Evolutionary conservation across 768 basidiomycete species (phyloP).

Genomic region (Gloeopeniophorella convolvens): DNA sequence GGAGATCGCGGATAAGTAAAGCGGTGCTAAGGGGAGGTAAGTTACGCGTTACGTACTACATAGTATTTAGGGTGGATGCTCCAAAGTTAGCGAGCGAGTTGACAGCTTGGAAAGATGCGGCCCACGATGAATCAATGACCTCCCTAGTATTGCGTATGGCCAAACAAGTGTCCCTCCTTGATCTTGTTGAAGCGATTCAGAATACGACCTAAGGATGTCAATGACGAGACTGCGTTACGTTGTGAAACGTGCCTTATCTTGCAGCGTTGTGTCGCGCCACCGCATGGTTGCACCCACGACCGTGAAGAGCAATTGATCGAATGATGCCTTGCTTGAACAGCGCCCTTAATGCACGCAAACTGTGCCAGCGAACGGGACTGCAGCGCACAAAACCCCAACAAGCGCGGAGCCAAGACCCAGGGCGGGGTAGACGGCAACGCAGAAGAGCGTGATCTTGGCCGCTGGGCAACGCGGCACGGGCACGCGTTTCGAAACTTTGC

Average conservation of each 20-base stretch:
- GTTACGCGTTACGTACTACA: slow-evolving; percentile 64
- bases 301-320: slow-evolving; percentile 53
- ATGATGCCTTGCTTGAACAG: slow-evolving; percentile 43
- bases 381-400: slow-evolving; percentile 38
- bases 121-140: slow-evolving; percentile 75
- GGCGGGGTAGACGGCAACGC: slow-evolving; percentile 57
- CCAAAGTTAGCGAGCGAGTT: slow-evolving; percentile 72
- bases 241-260: slow-evolving; percentile 37
- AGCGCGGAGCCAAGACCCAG: slow-evolving; percentile 50
- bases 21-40: slow-evolving; percentile 24
- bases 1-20: slow-evolving; percentile 60
- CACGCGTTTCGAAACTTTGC: slow-evolving; percentile 13
- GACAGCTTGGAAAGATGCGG: slow-evolving; percentile 63
- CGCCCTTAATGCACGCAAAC: slow-evolving; percentile 31
- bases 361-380: slow-evolving; percentile 57
- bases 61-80: slow-evolving; percentile 67
- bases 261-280: slow-evolving; percentile 79
- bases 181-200: slow-evolving; percentile 80
- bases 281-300: slow-evolving; percentile 82
- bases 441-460: slow-evolving; percentile 64
- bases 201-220: slow-evolving; percentile 61
- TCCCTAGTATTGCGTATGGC: slow-evolving; percentile 43
- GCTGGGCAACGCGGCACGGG: slow-evolving; percentile 31
- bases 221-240: background rate
- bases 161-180: background rate